These are phyloP conservation scores for Vaccinium darrowii DNA, from an alignment of 148 eudicot genomes.

Conservation along the genomic window DNA sequence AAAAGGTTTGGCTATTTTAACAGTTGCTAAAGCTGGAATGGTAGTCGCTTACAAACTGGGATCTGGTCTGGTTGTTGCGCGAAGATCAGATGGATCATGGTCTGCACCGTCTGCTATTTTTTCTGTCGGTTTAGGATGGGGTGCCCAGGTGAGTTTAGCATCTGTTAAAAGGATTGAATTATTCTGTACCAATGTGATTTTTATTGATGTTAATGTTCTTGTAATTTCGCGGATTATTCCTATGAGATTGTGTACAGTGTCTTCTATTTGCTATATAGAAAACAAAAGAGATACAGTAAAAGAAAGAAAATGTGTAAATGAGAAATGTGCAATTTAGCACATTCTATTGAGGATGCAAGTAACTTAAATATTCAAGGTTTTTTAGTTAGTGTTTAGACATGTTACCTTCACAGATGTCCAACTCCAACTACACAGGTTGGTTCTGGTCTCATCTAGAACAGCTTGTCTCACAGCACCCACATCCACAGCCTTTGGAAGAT, in stretches of 20 bases:
- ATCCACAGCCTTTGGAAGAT: neutral
- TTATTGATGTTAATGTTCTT: neutral
- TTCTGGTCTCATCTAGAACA: neutral
- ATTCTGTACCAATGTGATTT: neutral
- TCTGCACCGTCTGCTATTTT: conserved; percentile 97
- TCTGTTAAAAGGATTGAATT: neutral
- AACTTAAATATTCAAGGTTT: neutral
- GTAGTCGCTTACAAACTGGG: conserved; percentile 89
- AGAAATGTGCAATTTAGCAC: neutral
- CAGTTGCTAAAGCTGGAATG: conserved; percentile 89
- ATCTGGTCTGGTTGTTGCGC: conserved; percentile 92
- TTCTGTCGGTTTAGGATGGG: conserved; percentile 98
- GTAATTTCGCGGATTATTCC: neutral
- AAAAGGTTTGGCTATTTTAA: conserved; percentile 88
- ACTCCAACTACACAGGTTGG: neutral
- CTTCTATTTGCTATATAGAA: neutral
- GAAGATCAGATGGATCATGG: conserved; percentile 95
- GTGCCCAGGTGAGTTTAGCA: conserved; percentile 71
- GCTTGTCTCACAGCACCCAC: neutral
- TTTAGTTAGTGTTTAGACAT: neutral
- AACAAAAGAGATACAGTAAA: neutral
- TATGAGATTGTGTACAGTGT: neutral
- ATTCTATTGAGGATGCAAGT: neutral
- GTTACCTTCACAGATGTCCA: neutral
- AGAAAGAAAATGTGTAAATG: neutral